Evolutionary conservation across 75 land plant genomes (phyloP).

Genomic region (Selaginella tamariscina): DNA sequence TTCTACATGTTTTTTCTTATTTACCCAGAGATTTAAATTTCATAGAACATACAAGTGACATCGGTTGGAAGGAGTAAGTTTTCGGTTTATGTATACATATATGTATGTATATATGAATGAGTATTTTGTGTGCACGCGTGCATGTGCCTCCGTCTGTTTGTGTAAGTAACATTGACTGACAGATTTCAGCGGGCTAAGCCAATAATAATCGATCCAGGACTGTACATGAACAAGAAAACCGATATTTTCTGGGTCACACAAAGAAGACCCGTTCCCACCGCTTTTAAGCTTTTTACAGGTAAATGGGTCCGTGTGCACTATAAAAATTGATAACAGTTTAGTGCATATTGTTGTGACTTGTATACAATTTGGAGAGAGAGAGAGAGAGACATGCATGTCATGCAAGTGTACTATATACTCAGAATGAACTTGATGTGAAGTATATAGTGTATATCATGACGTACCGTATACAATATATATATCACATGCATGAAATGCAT

Average conservation of each 20-base stretch:
- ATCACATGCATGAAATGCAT: no score
- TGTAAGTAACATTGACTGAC: conserved; percentile 9
- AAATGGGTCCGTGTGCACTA: not conserved
- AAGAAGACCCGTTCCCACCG: conserved; percentile 60
- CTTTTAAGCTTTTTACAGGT: conserved; percentile 74
- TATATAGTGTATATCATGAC: no score
- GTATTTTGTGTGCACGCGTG: no score
- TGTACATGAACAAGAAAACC: conserved; percentile 40
- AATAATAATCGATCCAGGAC: conserved; percentile 79
- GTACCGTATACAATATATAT: no score
- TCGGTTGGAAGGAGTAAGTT: conserved; percentile 89
- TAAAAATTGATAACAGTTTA: no score
- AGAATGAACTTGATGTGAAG: no score
- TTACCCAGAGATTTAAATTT: conserved; percentile 81
- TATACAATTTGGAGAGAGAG: no score
- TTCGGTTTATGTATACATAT: not conserved
- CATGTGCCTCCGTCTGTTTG: no score
- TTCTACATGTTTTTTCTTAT: conserved; percentile 77
- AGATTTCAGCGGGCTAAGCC: conserved; percentile 59
- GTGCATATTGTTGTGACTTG: no score
- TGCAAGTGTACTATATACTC: no score
- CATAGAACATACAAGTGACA: conserved; percentile 73
- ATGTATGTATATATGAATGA: not conserved
- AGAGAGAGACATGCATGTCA: no score
- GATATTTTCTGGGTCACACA: conserved; percentile 76